Conservation (phyloP, 2,329 filamentous ascomycete genomes). For the Penicillium corylophilum region DNA sequence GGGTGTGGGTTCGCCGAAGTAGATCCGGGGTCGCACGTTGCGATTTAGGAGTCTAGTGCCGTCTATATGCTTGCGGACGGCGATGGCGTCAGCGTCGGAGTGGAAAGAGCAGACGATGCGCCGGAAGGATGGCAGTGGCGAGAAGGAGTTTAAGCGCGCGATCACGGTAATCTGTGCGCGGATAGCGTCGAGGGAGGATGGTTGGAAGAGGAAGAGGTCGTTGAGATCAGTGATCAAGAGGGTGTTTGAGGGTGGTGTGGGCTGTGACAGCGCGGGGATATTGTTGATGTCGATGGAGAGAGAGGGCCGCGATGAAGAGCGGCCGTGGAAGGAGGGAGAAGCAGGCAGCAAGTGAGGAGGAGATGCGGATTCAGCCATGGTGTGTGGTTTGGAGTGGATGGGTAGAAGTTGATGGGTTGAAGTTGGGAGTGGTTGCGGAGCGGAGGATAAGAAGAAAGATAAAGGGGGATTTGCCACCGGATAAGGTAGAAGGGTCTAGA, state of each 20-base stretch:
- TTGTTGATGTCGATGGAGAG: constrained; percentile 49
- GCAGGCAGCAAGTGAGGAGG: constrained; percentile 25
- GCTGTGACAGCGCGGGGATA: constrained; percentile 46
- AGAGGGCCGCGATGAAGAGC: constrained; percentile 32
- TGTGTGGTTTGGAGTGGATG: constrained; percentile 4
- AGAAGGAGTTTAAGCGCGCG: constrained; percentile 51
- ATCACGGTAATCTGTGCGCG: constrained; percentile 43
- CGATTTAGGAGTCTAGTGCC: constrained; percentile 34
- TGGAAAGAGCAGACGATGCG: constrained; percentile 53
- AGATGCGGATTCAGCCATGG: constrained; percentile 24
- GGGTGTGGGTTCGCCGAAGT: constrained; percentile 56
- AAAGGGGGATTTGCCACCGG: constrained; percentile 20
- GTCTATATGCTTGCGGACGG: constrained; percentile 46
- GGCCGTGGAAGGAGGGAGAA: constrained; percentile 25
- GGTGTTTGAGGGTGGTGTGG: constrained; percentile 51
- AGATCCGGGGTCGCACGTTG: constrained; percentile 43
- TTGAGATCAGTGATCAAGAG: constrained; percentile 52
- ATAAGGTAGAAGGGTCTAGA: constrained; percentile 8
- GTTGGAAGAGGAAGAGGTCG: constrained; percentile 48
- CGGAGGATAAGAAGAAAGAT: constrained; percentile 16
- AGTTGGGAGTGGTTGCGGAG: background rate
- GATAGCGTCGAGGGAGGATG: constrained; percentile 43
- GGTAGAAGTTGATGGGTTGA: background rate
- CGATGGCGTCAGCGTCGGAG: constrained; percentile 42
- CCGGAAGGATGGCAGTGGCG: constrained; percentile 50